Base-by-base conservation (phyloP, 2,329 filamentous ascomycete genomes). In the Botrytis hyacinthi region DNA sequence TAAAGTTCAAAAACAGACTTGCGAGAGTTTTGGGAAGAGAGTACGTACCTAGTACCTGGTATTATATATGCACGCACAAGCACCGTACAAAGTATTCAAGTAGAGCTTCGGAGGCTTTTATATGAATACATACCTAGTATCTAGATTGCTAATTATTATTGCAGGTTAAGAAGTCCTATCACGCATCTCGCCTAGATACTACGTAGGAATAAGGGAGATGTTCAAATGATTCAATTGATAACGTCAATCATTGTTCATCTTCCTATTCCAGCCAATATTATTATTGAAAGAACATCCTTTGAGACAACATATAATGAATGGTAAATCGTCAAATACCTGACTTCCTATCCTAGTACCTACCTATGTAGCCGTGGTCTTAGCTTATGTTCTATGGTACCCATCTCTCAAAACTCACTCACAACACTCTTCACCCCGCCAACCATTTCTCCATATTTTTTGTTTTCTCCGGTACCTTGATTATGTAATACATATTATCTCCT, bases 381-480 rank as follows among this genome's bases (percentile, higher is more conserved):
- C n/a, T 57, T 18, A 18, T 57, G 3, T 57, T 29, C 51, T 29
- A n/a, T n/a, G n/a, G n/a, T n/a, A 32, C 9, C n/a, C 51, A 3
- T 54, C 48, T 40, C 35, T 62, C 22, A n/a, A 40, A 40, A 22
- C n/a, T 40, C 57, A 37, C 57, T 60, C 14, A 3, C 37, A 42
- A 16, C 40, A 67, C 20, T 37, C 63, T 16, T 54, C 65, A 29
- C 66, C 66, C 66, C n/a, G 48, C 48, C 66, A 69, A 69, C 66
- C 16, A 57, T 20, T 68, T 44, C 66, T 35, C 65, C 65, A 54
- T 22, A 54, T 40, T 68, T 42, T 54, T 35, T 54, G 9, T 40
- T 29, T 40, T 54, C 46, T 67, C 12, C 35, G 3, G 2, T 68
- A 5, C 14, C 16, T 29, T 54, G 65, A 68, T 68, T 68, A 68